A percentile compares a stretch with the other conserved stretches of the same genome.
Conservation (phyloP, 306 rosid species). For the Sesbania bispinosa region DNA sequence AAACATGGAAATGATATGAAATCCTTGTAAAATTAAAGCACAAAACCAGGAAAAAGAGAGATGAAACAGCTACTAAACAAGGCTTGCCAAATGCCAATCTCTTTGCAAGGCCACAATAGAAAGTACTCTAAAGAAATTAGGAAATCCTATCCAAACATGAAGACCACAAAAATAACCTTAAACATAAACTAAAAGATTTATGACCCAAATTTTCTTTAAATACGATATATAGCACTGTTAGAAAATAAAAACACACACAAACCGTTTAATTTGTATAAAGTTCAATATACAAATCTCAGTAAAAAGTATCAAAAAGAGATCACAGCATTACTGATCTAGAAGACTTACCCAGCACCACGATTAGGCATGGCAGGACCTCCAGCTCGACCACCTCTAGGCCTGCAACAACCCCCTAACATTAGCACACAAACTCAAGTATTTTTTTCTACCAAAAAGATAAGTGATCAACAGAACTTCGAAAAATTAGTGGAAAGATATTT, state of each 20-base stretch:
- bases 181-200: neutral
- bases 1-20: neutral
- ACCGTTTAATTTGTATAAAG: neutral
- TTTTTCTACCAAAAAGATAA: neutral
- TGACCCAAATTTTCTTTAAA: neutral
- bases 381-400: conserved; percentile 57
- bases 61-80: neutral
- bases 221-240: neutral
- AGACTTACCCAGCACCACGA: conserved; percentile 67
- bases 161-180: neutral
- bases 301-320: neutral
- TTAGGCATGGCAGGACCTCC: conserved; percentile 39
- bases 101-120: neutral
- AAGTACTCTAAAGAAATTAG: neutral
- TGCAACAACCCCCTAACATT: conserved; percentile 26
- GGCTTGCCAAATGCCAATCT: neutral
- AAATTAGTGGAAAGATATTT: neutral
- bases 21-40: neutral
- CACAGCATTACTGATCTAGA: neutral
- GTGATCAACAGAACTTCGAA: neutral
- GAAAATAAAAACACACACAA: neutral
- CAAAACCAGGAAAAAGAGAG: neutral
- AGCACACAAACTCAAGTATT: conserved; percentile 5
- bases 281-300: neutral
- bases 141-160: neutral